These are phyloP conservation scores for Trypanosoma vivax DNA, from an alignment of 208 protist species.

Conservation along the genomic window DNA sequence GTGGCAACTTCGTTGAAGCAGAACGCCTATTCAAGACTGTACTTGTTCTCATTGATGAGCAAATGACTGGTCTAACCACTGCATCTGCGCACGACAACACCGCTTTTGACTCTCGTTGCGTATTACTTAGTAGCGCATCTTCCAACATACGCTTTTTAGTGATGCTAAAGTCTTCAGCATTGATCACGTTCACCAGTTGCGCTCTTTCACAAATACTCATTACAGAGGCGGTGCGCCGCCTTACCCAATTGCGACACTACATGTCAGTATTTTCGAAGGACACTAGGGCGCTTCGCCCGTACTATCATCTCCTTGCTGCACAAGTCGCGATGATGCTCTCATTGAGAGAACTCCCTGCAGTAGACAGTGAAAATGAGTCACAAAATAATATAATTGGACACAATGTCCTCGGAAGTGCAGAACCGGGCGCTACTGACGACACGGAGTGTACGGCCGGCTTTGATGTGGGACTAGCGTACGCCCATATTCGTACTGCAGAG, in stretches of 20 bases:
- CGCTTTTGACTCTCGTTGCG: neutral
- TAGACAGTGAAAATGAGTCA: neutral
- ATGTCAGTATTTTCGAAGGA: constrained; percentile 35
- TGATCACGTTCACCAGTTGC: constrained; percentile 33
- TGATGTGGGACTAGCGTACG: constrained; percentile 58
- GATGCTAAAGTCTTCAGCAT: constrained; percentile 37
- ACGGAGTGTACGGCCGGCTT: constrained; percentile 29
- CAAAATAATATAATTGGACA: neutral
- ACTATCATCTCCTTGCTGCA: constrained; percentile 46
- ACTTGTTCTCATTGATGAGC: constrained; percentile 22
- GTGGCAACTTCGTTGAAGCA: neutral
- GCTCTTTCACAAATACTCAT: constrained; percentile 35
- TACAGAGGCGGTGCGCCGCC: constrained; percentile 17
- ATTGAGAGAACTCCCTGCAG: constrained; percentile 27
- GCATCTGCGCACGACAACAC: neutral
- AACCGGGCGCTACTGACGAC: constrained; percentile 17
- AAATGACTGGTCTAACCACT: constrained; percentile 22
- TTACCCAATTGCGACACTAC: constrained; percentile 37
- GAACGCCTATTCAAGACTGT: constrained; percentile 13
- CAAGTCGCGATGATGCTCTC: constrained; percentile 30
- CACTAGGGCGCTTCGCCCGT: constrained; percentile 18
- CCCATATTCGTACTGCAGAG: constrained; percentile 50
- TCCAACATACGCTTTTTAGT: constrained; percentile 48
- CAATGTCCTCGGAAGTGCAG: neutral
- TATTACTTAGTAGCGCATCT: constrained; percentile 10